Evolutionary conservation across 164 flowering plant species (phyloP).

Genomic region (Nymphaea colorata): DNA sequence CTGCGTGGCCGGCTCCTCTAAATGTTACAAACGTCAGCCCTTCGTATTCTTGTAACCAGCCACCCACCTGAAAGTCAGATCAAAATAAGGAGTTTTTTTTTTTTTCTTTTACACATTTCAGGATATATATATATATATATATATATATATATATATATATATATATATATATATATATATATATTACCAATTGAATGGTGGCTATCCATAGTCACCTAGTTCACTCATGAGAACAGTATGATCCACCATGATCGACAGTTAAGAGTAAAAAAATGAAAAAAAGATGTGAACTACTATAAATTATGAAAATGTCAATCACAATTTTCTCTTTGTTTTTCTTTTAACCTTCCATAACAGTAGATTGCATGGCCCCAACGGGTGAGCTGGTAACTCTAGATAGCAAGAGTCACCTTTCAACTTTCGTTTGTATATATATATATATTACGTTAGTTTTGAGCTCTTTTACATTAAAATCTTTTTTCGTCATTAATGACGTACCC

Average conservation of each 20-base stretch:
- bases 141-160: background rate
- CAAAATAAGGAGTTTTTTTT: background rate
- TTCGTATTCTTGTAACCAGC: conserved; percentile 79
- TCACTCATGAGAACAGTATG: background rate
- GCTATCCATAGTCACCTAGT: background rate
- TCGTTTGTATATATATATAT: no score
- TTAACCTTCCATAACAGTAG: no score
- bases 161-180: background rate
- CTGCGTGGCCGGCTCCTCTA: conserved; percentile 97
- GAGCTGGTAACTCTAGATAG: no score
- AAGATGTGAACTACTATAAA: no score
- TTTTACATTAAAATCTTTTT: no score
- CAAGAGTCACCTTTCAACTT: no score
- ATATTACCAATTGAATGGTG: background rate
- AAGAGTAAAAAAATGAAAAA: background rate
- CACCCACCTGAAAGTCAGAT: conserved; percentile 50
- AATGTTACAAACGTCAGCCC: conserved; percentile 89
- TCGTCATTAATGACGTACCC: no score
- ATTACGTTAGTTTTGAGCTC: no score
- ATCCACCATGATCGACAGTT: background rate
- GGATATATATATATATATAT: background rate
- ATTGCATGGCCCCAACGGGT: no score
- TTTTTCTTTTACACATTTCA: background rate
- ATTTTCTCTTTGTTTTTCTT: no score
- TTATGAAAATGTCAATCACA: no score